Evolutionary conservation across 805 yeast genomes (phyloP), one percentile per base, ranked within the genome.

Genomic region (Wickerhamomyces sydowiorum): DNA sequence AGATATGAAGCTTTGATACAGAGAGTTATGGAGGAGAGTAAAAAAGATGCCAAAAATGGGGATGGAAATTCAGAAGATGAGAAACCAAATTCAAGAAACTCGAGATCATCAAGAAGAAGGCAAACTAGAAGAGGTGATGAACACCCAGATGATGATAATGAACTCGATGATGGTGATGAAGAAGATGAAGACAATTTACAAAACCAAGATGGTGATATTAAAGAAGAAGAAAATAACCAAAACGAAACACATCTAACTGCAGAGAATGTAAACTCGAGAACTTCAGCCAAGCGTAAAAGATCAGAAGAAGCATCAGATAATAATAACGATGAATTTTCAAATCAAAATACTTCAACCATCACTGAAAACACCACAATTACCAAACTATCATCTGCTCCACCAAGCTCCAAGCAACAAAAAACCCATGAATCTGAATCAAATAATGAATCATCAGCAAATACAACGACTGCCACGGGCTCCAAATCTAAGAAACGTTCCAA

Each of bases 1-100:
- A 67, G 69, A 31, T 69, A 67, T 44, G 71, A 67, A 48, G 58
- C 64, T 22, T 59, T 67, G 62, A 49, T 69, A 13, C 66, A 69
- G 42, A 59, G 68, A 42, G 73, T 65, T 1, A 55, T 69, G 39
- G 61, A 62, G 35, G 73, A 67, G 44, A 65, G 71, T 40, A 60
- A 62, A 47, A 61, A 61, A 30, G 64, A 65, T 22, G 66, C 67
- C 1, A 36, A 34, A 42, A 32, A 12, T 14, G 30, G 36, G n/a
- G 40, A 40, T 8, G 22, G 12, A 8, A 30, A 37, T 14, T 22
- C 34, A 12, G 49, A 45, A 20, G 44, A 42, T 12, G 51, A 34
- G 2, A 36, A 40, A 9, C 36, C 36, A 24, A 34, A 31, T 18
- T 38, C 41, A 40, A 43, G 40, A 36, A 40, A 37, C n/a, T 40